Evolutionary conservation across 345 rosid species (phyloP).

Genomic region (Abelmoschus esculentus): DNA sequence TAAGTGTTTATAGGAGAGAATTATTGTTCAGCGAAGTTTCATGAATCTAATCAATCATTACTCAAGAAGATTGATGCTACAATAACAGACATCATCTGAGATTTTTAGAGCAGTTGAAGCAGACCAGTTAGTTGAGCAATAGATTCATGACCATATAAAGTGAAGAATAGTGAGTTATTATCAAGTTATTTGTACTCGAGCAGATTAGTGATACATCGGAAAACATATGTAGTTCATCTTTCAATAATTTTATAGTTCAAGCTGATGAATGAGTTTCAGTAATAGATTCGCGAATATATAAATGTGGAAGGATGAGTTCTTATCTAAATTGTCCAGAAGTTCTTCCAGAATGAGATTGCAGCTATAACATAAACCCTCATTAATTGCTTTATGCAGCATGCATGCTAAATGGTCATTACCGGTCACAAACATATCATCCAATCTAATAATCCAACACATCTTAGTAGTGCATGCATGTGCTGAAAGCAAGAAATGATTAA

Average conservation of each 20-base stretch:
- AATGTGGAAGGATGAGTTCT: not conserved
- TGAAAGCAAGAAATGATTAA: slow-evolving; percentile 5
- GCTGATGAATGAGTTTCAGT: not conserved
- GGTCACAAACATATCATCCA: not conserved
- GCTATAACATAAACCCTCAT: not conserved
- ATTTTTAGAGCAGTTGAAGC: not conserved
- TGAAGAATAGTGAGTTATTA: not conserved
- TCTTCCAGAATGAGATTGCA: not conserved
- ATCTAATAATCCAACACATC: not conserved
- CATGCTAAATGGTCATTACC: not conserved
- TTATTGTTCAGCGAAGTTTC: not conserved
- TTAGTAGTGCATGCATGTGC: not conserved
- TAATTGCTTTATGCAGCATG: not conserved
- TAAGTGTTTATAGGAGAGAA: not conserved
- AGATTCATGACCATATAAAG: not conserved
- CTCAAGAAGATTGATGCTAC: not conserved
- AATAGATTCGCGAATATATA: not conserved
- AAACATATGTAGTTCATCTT: not conserved
- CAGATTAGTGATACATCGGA: not conserved
- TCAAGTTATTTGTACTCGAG: not conserved
- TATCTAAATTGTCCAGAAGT: not conserved
- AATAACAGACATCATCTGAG: not conserved
- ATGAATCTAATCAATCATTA: not conserved
- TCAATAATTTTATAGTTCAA: not conserved
- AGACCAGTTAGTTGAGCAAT: not conserved